A percentile compares a stretch with the other conserved stretches of the same genome.
Evolutionary conservation across 768 basidiomycete genomes (phyloP).

Genomic region (Naganishia friedmannii): DNA sequence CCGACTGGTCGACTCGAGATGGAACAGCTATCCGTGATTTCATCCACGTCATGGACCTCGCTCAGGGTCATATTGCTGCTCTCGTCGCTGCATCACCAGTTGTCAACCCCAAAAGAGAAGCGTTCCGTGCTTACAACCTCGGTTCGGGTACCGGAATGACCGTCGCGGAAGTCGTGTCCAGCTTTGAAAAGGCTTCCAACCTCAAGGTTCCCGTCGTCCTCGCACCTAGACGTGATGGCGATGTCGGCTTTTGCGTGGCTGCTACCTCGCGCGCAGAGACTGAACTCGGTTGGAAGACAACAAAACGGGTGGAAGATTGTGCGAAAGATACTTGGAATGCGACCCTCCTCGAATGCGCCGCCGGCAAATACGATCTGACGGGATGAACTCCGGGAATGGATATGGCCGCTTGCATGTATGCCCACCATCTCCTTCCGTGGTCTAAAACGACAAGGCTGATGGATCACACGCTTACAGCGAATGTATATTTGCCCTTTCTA

Average conservation of each 20-base stretch:
- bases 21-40: conserved; percentile 91
- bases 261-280: background rate
- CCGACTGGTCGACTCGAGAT: conserved; percentile 95
- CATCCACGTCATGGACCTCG: conserved; percentile 75
- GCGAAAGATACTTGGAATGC: background rate
- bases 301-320: background rate
- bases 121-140: conserved; percentile 91
- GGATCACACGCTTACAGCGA: too few relatives aligned
- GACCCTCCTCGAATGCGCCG: background rate
- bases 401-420: background rate
- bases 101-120: conserved; percentile 32
- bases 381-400: background rate
- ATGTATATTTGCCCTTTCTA: too few relatives aligned
- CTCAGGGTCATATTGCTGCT: conserved; percentile 84
- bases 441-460: background rate
- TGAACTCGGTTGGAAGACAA: background rate
- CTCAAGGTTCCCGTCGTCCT: background rate
- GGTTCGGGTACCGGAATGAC: conserved; percentile 70
- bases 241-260: background rate
- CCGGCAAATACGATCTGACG: background rate
- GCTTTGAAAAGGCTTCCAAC: background rate
- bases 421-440: background rate
- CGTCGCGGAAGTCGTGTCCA: background rate
- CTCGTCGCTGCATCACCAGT: conserved; percentile 65
- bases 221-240: background rate